phyloP scores from a whole-genome alignment of 1,284 basidiomycete genomes.

The Ustilago sp. region DNA sequence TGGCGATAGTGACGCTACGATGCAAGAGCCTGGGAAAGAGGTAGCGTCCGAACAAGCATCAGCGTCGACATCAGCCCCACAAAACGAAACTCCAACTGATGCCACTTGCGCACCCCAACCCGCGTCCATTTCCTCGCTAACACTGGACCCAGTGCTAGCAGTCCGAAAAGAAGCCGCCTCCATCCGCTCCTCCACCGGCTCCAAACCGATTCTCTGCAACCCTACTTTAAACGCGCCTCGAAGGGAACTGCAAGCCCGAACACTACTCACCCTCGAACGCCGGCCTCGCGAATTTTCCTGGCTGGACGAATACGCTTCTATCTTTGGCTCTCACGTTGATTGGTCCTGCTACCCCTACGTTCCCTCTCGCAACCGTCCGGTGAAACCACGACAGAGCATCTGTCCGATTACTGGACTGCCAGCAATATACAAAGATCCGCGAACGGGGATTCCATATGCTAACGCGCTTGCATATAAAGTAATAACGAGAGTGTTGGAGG shows the following conservation, averaged over 20 bases:
- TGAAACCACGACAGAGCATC: slow-evolving; percentile 67
- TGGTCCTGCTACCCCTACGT: slow-evolving; percentile 71
- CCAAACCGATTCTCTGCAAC: background rate
- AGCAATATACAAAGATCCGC: slow-evolving; percentile 78
- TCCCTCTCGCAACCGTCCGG: slow-evolving; percentile 70
- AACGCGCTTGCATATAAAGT: slow-evolving; percentile 76
- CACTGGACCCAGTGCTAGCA: slow-evolving; percentile 47
- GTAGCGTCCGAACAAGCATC: background rate
- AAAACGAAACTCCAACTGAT: too few species aligned
- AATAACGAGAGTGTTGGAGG: slow-evolving; percentile 75
- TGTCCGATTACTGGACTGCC: slow-evolving; percentile 72
- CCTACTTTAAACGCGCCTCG: background rate
- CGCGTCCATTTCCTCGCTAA: slow-evolving; percentile 3
- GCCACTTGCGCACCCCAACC: background rate
- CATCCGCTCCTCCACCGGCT: background rate
- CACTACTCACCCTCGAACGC: slow-evolving; percentile 53
- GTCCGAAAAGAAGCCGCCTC: slow-evolving; percentile 28
- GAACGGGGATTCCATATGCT: slow-evolving; percentile 81
- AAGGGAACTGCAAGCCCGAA: slow-evolving; percentile 48
- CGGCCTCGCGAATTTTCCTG: slow-evolving; percentile 70
- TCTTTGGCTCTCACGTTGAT: slow-evolving; percentile 77
- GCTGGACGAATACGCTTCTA: slow-evolving; percentile 78
- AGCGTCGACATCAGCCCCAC: background rate
- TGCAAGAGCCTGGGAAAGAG: background rate
- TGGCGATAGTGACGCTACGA: background rate